Percentiles rank a stretch among this genome's conserved stretches.
Evolutionary conservation across 2,329 filamentous ascomycete species (phyloP).

Genomic region (Colletotrichum abscissum): DNA sequence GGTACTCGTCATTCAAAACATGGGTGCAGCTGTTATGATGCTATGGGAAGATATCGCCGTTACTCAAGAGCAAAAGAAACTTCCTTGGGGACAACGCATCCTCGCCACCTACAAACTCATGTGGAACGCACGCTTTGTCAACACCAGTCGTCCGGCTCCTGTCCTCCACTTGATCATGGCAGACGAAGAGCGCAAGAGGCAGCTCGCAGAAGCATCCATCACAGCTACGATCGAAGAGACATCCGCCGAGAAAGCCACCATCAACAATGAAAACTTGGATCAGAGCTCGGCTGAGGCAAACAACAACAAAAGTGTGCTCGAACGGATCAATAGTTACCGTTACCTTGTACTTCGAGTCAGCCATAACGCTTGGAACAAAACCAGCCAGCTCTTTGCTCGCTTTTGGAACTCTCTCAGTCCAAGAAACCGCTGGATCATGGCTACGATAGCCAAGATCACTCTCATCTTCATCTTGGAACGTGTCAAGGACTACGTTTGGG

Average conservation of each 20-base stretch:
- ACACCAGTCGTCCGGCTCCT: conserved; percentile 17
- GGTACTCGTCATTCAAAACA: conserved; percentile 10
- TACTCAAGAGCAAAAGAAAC: conserved; percentile 24
- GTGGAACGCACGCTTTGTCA: conserved; percentile 26
- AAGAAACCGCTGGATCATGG: conserved; percentile 1
- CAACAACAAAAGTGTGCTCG: neutral
- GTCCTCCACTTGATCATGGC: conserved; percentile 11
- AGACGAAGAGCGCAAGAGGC: neutral
- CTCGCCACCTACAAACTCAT: conserved; percentile 16
- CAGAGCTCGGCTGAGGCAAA: too few relatives aligned
- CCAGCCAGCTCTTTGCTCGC: neutral
- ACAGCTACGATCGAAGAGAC: neutral
- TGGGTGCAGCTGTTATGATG: conserved; percentile 22
- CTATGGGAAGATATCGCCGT: conserved; percentile 21
- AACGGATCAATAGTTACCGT: neutral
- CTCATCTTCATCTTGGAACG: neutral
- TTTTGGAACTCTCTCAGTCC: neutral
- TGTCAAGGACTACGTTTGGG: neutral
- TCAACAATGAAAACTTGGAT: neutral
- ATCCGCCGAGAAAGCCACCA: too few relatives aligned
- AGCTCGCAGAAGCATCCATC: neutral
- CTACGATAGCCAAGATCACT: neutral
- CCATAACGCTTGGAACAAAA: neutral
- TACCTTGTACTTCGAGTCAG: neutral
- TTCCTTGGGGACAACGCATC: neutral